A percentile compares a stretch with the other conserved stretches of the same genome.
These are phyloP conservation scores for Lomentospora prolificans DNA, from an alignment of 2,329 filamentous ascomycete genomes.

Conservation along the genomic window DNA sequence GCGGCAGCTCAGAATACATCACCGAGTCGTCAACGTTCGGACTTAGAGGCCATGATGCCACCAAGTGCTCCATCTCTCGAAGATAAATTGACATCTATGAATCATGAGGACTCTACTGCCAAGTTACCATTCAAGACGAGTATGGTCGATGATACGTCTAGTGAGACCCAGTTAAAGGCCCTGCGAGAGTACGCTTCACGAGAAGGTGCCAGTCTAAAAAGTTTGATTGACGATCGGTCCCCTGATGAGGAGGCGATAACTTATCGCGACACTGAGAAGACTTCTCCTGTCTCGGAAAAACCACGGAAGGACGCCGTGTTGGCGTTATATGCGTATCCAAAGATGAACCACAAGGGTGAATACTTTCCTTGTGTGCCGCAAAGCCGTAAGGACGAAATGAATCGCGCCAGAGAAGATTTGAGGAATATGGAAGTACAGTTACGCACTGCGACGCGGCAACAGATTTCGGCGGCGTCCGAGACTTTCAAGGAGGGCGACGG, in stretches of 20 bases:
- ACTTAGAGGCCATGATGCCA: too few relatives aligned
- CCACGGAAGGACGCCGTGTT: background rate
- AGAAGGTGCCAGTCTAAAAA: background rate
- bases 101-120: too few relatives aligned
- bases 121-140: too few relatives aligned
- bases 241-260: too few relatives aligned
- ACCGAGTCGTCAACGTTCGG: too few relatives aligned
- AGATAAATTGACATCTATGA: too few relatives aligned
- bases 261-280: background rate
- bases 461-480: background rate
- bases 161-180: too few relatives aligned
- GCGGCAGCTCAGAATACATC: too few relatives aligned
- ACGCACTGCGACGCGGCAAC: background rate
- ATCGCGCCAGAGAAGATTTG: background rate
- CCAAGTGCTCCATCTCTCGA: too few relatives aligned
- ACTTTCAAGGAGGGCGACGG: background rate
- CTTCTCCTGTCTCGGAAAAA: too few relatives aligned
- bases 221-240: too few relatives aligned
- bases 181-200: background rate
- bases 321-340: background rate
- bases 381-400: background rate
- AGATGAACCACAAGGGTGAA: background rate
- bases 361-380: background rate
- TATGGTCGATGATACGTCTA: too few relatives aligned
- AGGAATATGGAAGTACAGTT: background rate